Evolutionary conservation across 345 rosid genomes (phyloP), one percentile per base, ranked within the genome.

Genomic region (Eucalyptus decipiens): DNA sequence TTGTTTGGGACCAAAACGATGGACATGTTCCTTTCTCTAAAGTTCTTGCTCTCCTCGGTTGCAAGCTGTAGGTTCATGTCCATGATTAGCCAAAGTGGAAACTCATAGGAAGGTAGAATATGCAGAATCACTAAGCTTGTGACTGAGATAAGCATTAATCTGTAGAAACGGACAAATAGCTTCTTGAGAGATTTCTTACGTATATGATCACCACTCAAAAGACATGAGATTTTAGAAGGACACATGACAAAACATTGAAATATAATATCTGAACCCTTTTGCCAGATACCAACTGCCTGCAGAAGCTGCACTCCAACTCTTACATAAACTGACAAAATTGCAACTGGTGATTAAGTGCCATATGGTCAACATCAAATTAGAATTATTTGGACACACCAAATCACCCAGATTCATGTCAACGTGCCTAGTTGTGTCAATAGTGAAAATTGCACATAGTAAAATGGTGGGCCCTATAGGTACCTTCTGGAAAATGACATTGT

Each of bases 1-100:
- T 97, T 97, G 89, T 96, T 97, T 47, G 99, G 99, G 24, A 95
- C 97, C 95, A 97, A 91, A 56, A 95, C 91, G 18, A 97, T 95
- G 92, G 94, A 96, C 86, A 97, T 90, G 91, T 94, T 96, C 89
- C 97, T 93, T 85, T 94, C 98, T 56, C 95, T 93, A 90, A 97
- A 96, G 90, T 90, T 97, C 92, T 96, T 96, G 94, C 94, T 93
- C 94, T 96, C 99, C 95, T 97, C 98, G 28, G 92, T 94, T 52
- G 98, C 99, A 89, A 95, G 98, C 99, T 97, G 93, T 92, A 93
- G 80, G 45, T 30, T 54, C 85, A 81, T 45, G 48, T 87, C 47
- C 80, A 30, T 47, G 37, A 43, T 80, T 43, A 85, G 47, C n/a
- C 48, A 60, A 40, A 86, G 24, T 1, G 83, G 47, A 76, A 40